These are phyloP conservation scores for Hydrangea macrophylla DNA, from an alignment of 148 eudicot genomes.

Conservation along the genomic window DNA sequence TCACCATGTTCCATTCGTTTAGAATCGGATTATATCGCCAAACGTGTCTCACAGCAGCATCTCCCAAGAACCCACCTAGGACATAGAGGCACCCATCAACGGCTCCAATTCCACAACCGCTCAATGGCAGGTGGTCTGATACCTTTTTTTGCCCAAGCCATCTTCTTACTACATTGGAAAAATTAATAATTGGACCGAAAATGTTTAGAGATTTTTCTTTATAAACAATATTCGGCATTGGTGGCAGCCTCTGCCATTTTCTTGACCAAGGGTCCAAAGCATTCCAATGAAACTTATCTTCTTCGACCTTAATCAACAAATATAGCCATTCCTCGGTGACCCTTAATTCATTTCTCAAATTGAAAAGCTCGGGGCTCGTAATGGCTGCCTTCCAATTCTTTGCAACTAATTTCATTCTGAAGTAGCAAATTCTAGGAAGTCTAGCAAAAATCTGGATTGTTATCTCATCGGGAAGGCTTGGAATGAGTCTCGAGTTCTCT, in stretches of 20 bases:
- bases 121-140: constrained; percentile 50
- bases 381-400: constrained; percentile 75
- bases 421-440: constrained; percentile 61
- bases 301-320: constrained; percentile 53
- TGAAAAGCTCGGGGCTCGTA: constrained; percentile 57
- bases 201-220: constrained; percentile 49
- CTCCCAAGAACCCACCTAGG: constrained; percentile 66
- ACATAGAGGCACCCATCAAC: constrained; percentile 81
- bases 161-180: constrained; percentile 61
- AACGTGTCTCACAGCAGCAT: constrained; percentile 62
- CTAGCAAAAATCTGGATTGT: constrained; percentile 88
- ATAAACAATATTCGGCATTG: constrained; percentile 49
- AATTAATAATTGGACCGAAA: constrained; percentile 52
- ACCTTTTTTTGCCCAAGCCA: constrained; percentile 71
- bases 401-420: constrained; percentile 61
- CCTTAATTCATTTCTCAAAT: constrained; percentile 67
- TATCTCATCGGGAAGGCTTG: constrained; percentile 91
- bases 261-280: constrained; percentile 76
- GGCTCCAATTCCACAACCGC: constrained; percentile 85
- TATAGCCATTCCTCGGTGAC: constrained; percentile 85
- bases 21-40: constrained; percentile 72
- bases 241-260: constrained; percentile 77
- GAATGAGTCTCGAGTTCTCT: constrained; percentile 63
- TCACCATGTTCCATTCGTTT: constrained; percentile 68
- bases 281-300: constrained; percentile 58